Base-by-base conservation (phyloP, 768 basidiomycete species). In the Boletus rubescentipes region DNA sequence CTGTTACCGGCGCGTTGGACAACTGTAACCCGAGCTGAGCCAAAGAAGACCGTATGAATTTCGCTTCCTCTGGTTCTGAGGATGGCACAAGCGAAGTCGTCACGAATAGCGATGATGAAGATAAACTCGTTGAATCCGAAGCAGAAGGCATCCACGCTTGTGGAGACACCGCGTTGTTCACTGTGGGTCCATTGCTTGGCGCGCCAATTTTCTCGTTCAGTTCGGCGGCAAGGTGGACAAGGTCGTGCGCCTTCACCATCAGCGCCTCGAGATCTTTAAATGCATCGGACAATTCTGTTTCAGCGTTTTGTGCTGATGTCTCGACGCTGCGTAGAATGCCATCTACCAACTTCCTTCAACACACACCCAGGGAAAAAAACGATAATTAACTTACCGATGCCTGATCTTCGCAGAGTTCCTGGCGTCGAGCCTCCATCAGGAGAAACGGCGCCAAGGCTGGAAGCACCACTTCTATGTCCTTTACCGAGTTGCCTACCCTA, bases 231-330 rank as follows among this genome's bases (percentile, higher is more conserved):
- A 98, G 79, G 30, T 82, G 82, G 52, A 95, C 94, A 86, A 98
- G 96, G 61, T 95, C 93, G 59, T 84, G 87, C 1, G 94, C 93
- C 66, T 95, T 91, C 44, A 87, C 77, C 89, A 91, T 94, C 42
- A 98, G 73, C 0, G 87, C 88, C 66, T 98, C 93, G 32, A 98
- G 79, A 64, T 98, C 97, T 59, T 84, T 77, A 31, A 98, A 77
- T 0, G 93, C 90, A 58, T 86, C 83, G 23, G 79, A 77, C 73
- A 98, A 81, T 58, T 85, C 77, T 9, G 79, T 80, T 41, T 85
- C 79, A 15, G 84, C 77, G 5, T 77, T 79, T 61, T 86, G 80
- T 1, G 84, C 82, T 9, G 84, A 82, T 14, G 79, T 75, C 67
- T 90, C 84, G 38, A 94, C 89, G 3, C 77, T 81, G 52, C 83